A percentile compares a stretch with the other conserved stretches of the same genome.
phyloP scores from a whole-genome alignment of 345 rosid species.

The Eucalyptus sp. region DNA sequence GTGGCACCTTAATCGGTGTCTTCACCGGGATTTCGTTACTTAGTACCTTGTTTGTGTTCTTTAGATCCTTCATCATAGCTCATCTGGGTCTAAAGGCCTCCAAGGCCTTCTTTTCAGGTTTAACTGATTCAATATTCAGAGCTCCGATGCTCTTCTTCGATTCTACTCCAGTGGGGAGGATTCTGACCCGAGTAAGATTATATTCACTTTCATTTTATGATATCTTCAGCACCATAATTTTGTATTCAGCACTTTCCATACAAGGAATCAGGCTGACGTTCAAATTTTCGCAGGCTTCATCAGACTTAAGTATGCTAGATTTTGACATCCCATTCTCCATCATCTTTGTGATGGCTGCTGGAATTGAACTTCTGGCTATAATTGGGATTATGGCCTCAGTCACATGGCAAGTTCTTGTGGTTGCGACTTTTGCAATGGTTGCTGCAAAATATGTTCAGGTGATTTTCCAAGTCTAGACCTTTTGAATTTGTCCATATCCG shows the following conservation, averaged over 20 bases:
- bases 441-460: constrained; percentile 65
- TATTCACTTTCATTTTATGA: background rate
- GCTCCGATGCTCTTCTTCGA: constrained; percentile 37
- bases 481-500: background rate
- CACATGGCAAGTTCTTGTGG: constrained; percentile 71
- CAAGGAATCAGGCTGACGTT: background rate
- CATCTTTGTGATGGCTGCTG: constrained; percentile 19
- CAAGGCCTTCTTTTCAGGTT: constrained; percentile 6
- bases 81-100: constrained; percentile 10
- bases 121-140: constrained; percentile 13
- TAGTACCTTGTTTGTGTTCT: background rate
- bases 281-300: constrained; percentile 42
- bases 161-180: constrained; percentile 33
- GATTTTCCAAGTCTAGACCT: background rate
- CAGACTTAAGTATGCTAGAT: constrained; percentile 57
- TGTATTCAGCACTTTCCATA: background rate
- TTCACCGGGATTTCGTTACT: background rate
- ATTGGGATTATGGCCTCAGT: constrained; percentile 49
- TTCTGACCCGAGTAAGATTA: constrained; percentile 22
- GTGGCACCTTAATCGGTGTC: background rate
- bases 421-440: constrained; percentile 36
- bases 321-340: constrained; percentile 44
- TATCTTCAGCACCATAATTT: background rate
- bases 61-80: background rate
- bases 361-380: constrained; percentile 23